Conservation (phyloP, 768 basidiomycete species). For the Boletus tomentosulus region DNA sequence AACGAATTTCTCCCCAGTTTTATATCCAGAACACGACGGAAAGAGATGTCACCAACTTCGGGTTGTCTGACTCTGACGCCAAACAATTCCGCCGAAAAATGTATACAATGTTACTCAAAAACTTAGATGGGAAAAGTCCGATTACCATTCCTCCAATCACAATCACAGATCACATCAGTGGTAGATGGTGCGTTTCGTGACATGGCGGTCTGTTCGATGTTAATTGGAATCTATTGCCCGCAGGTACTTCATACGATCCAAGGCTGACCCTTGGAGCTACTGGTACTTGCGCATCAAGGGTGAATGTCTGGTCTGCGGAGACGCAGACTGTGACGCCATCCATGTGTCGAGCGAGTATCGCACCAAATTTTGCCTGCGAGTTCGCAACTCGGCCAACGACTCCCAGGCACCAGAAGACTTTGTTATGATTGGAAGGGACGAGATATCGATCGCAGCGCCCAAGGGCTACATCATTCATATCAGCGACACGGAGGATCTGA, state of each 20-base stretch:
- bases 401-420: neutral
- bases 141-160: neutral
- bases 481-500: neutral
- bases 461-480: neutral
- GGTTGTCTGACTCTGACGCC: neutral
- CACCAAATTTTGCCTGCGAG: neutral
- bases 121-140: neutral
- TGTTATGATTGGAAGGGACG: neutral
- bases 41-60: neutral
- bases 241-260: neutral
- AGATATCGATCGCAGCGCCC: neutral
- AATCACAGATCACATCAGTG: neutral
- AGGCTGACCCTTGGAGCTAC: neutral
- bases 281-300: neutral
- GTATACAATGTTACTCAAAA: neutral
- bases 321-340: neutral
- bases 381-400: neutral
- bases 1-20: neutral
- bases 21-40: neutral
- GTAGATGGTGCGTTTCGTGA: neutral
- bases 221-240: neutral
- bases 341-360: slow-evolving; percentile 2
- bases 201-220: neutral
- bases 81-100: neutral
- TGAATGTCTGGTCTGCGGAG: neutral